phyloP scores from a whole-genome alignment of 2,329 filamentous ascomycete genomes.

The Aspergillus tanneri region DNA sequence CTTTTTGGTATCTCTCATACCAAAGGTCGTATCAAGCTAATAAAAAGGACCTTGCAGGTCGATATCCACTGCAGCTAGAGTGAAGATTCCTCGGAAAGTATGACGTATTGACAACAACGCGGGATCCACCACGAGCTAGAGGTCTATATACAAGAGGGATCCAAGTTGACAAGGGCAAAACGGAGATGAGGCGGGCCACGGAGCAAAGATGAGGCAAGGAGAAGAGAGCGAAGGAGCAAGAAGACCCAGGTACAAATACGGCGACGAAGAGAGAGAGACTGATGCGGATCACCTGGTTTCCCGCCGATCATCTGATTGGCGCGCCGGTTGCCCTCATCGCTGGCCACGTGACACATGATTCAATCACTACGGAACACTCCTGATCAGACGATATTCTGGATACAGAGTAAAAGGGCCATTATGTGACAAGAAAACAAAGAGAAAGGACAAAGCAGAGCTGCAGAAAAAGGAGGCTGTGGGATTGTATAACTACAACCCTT shows the following conservation, averaged over 20 bases:
- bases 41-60: too few relatives aligned
- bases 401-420: too few relatives aligned
- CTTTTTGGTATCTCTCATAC: too few relatives aligned
- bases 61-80: too few relatives aligned
- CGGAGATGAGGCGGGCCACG: neutral
- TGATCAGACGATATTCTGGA: neutral
- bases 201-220: too few relatives aligned
- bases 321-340: neutral
- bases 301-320: slow-evolving; percentile 14
- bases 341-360: slow-evolving; percentile 13
- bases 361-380: neutral
- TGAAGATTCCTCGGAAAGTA: slow-evolving; percentile 11
- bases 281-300: slow-evolving; percentile 9
- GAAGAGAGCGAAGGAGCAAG: neutral
- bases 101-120: slow-evolving; percentile 22
- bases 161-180: neutral
- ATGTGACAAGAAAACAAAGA: too few relatives aligned
- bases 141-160: neutral
- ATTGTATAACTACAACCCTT: too few relatives aligned
- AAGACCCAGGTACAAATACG: neutral
- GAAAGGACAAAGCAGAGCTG: too few relatives aligned
- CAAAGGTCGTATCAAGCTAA: too few relatives aligned
- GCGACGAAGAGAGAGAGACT: neutral
- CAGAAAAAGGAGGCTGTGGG: too few relatives aligned
- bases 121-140: slow-evolving; percentile 13